Percentiles rank a stretch among this genome's conserved stretches.
Evolutionary conservation across 305 asterid species (phyloP).

Genomic region (Fraxinus ornus): DNA sequence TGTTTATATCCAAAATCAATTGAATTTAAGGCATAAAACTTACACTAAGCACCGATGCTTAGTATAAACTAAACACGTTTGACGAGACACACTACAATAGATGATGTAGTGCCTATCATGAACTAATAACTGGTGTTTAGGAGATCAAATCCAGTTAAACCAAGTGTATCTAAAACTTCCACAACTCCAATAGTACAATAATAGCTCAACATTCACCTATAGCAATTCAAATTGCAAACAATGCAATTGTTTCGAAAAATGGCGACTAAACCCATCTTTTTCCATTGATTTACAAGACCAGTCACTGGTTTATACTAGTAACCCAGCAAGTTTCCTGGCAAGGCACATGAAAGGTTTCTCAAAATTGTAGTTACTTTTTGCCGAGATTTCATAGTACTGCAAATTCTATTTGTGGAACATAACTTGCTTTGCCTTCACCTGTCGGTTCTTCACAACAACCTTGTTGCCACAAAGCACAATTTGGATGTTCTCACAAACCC

Average conservation of each 20-base stretch:
- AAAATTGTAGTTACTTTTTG: constrained; percentile 58
- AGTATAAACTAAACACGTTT: too few species aligned
- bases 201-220: not conserved
- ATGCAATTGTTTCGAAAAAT: not conserved
- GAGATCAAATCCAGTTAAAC: too few species aligned
- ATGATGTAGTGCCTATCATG: too few species aligned
- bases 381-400: constrained; percentile 52
- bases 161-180: too few species aligned
- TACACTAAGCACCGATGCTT: too few species aligned
- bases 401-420: constrained; percentile 51
- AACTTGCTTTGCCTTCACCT: constrained; percentile 62
- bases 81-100: too few species aligned
- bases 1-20: too few species aligned
- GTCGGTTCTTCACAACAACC: constrained; percentile 63
- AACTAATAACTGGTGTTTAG: too few species aligned
- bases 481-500: too few species aligned
- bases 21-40: too few species aligned
- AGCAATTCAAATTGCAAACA: not conserved
- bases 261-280: not conserved
- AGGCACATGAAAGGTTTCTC: constrained; percentile 87
- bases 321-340: constrained; percentile 66
- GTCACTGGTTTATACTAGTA: not conserved
- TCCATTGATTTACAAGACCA: not conserved
- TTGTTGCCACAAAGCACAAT: constrained; percentile 32
- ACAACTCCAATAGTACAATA: too few species aligned